These are phyloP conservation scores for Calocybe cyanea DNA, from an alignment of 768 basidiomycete species.

Conservation along the genomic window DNA sequence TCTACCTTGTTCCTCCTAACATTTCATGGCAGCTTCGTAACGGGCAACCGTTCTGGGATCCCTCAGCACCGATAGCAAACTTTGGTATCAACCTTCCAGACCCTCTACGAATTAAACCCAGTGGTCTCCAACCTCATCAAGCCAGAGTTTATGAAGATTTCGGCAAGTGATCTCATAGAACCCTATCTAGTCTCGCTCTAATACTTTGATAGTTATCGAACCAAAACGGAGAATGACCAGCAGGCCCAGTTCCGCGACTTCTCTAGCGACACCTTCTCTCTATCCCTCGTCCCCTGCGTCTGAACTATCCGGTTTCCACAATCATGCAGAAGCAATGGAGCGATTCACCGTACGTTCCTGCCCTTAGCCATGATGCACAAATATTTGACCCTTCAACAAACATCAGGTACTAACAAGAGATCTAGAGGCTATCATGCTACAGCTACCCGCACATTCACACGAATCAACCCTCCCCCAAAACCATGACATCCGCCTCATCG, in stretches of 20 bases:
- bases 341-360: constrained; percentile 64
- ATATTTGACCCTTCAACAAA: constrained; percentile 7
- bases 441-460: constrained; percentile 70
- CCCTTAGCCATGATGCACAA: background rate
- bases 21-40: constrained; percentile 47
- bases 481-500: constrained; percentile 81
- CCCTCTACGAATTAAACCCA: constrained; percentile 78
- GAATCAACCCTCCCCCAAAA: constrained; percentile 65
- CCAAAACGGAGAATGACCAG: constrained; percentile 55
- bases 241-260: constrained; percentile 67
- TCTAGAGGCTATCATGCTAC: constrained; percentile 74
- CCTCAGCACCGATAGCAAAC: constrained; percentile 62
- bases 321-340: constrained; percentile 84
- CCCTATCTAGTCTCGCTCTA: constrained; percentile 1
- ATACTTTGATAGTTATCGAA: constrained; percentile 41
- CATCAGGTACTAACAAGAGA: constrained; percentile 51
- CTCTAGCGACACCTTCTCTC: constrained; percentile 49
- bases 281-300: constrained; percentile 64
- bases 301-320: constrained; percentile 50
- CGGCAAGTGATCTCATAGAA: constrained; percentile 36
- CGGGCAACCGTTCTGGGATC: constrained; percentile 87
- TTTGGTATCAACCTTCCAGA: constrained; percentile 80
- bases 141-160: constrained; percentile 95
- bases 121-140: constrained; percentile 80
- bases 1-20: constrained; percentile 1